These are phyloP conservation scores for Pseudogymnoascus sp. DNA, from an alignment of 2,329 filamentous ascomycete genomes.

Conservation along the genomic window DNA sequence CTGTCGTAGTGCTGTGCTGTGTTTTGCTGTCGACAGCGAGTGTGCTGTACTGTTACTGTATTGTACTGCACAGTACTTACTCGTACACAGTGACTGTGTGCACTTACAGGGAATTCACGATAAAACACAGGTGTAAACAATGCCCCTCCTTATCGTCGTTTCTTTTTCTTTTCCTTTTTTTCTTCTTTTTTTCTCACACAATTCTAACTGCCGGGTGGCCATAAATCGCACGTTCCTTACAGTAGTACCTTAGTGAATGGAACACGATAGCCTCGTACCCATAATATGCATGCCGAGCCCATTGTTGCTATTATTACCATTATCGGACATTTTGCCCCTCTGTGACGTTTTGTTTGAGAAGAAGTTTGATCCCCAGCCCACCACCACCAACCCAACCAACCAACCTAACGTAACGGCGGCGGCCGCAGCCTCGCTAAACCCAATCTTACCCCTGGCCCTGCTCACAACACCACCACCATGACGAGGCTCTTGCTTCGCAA, in stretches of 20 bases:
- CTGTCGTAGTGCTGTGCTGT: background rate
- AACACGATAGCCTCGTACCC: conserved; percentile 11
- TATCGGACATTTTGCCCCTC: background rate
- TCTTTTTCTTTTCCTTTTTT: background rate
- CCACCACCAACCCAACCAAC: background rate
- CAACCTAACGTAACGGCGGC: background rate
- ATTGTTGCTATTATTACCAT: background rate
- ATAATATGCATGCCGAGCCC: conserved; percentile 14
- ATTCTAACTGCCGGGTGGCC: background rate
- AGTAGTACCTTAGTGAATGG: conserved; percentile 34
- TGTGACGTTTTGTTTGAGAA: background rate
- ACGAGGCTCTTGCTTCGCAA: background rate
- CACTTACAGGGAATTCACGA: background rate
- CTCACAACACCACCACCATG: background rate
- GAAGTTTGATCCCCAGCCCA: background rate
- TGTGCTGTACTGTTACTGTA: background rate
- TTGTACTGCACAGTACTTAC: background rate
- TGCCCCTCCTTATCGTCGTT: background rate
- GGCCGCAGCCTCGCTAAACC: background rate
- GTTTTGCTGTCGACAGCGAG: background rate
- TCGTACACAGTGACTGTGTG: background rate
- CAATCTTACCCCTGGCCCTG: background rate
- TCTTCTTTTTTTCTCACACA: background rate
- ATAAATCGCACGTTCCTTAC: conserved; percentile 40
- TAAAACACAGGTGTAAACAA: background rate